These are phyloP conservation scores for Vaccinium macrocarpon DNA, from an alignment of 148 eudicot species.

Conservation along the genomic window DNA sequence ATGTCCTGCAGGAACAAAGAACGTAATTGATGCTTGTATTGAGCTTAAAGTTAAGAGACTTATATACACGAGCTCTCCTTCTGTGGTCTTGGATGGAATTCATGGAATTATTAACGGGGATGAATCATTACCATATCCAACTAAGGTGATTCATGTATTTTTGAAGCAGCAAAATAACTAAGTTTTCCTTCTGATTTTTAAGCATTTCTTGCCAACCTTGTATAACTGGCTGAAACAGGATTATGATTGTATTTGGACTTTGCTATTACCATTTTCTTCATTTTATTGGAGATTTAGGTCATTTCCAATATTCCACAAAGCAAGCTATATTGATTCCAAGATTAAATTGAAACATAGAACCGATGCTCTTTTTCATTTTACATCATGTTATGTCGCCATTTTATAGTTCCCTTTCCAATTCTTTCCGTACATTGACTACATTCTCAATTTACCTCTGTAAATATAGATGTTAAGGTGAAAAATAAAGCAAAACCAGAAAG, in stretches of 20 bases:
- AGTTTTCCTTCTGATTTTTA: too few relatives aligned
- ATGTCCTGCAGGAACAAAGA: constrained; percentile 59
- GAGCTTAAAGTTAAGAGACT: constrained; percentile 81
- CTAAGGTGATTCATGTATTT: constrained; percentile 51
- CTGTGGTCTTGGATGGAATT: constrained; percentile 93
- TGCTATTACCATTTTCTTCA: neutral
- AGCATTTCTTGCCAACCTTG: neutral
- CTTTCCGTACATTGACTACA: neutral
- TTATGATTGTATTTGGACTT: neutral
- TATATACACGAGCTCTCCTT: constrained; percentile 91
- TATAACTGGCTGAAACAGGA: neutral
- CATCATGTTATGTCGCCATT: neutral
- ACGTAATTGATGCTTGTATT: constrained; percentile 83
- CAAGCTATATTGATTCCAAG: neutral
- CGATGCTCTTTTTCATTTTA: neutral
- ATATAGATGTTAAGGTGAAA: neutral
- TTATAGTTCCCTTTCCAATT: neutral
- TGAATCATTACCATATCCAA: constrained; percentile 85
- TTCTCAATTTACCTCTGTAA: neutral
- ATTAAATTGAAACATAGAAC: neutral
- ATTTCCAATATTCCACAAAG: neutral
- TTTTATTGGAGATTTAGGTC: neutral
- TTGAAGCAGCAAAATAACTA: neutral
- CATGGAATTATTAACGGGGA: constrained; percentile 76
- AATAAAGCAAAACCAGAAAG: neutral